A percentile compares a stretch with the other conserved stretches of the same genome.
Conservation (phyloP, 768 basidiomycete genomes). For the Nevesoporus exiguus region DNA sequence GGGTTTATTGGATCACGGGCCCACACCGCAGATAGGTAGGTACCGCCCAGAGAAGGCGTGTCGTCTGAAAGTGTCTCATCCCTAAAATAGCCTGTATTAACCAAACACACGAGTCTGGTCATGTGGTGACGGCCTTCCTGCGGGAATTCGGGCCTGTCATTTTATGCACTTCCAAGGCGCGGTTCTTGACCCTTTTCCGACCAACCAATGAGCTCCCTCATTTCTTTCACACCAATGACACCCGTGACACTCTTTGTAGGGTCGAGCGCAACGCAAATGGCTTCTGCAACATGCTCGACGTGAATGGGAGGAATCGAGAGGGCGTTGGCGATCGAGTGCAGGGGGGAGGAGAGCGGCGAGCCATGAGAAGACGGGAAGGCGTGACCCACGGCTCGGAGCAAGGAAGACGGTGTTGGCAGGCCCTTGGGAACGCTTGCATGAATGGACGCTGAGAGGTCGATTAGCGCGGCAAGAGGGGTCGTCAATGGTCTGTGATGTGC, state of each 20-base stretch:
- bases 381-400: conserved; percentile 54
- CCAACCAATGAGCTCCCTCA: conserved; percentile 79
- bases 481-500: conserved; percentile 89
- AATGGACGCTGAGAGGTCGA: conserved; percentile 75
- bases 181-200: conserved; percentile 29
- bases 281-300: conserved; percentile 91
- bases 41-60: conserved; percentile 2
- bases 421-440: conserved; percentile 57
- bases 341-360: conserved; percentile 40
- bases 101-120: conserved; percentile 10
- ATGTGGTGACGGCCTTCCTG: conserved; percentile 5
- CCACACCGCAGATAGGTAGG: conserved; percentile 23
- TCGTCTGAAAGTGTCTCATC: conserved; percentile 15
- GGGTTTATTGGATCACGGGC: conserved; percentile 12
- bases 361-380: conserved; percentile 31
- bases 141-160: conserved; percentile 4
- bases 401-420: conserved; percentile 60
- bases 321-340: conserved; percentile 72
- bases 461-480: conserved; percentile 76
- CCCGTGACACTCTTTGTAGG: conserved; percentile 51
- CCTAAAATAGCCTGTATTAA: conserved; percentile 15
- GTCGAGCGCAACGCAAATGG: conserved; percentile 65
- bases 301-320: conserved; percentile 88
- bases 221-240: conserved; percentile 64
- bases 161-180: conserved; percentile 17